These are phyloP conservation scores for Quercus tomentella DNA, from an alignment of 331 rosid genomes.

Conservation along the genomic window DNA sequence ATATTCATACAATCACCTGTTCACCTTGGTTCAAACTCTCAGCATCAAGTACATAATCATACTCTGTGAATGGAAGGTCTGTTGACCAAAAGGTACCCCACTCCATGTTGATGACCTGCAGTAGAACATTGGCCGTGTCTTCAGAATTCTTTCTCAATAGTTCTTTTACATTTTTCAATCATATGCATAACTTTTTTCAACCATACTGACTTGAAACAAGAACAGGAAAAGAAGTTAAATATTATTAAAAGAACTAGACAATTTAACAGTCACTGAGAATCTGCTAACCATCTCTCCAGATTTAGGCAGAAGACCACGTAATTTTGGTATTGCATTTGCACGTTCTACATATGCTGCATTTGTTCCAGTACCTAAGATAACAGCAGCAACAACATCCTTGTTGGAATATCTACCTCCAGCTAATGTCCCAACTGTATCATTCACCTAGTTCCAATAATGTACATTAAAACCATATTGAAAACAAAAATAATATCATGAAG, in stretches of 20 bases:
- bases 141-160: not conserved
- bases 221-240: not conserved
- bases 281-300: conserved; percentile 82
- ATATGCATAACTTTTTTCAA: not conserved
- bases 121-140: not conserved
- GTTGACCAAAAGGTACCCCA: conserved; percentile 82
- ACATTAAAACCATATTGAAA: not conserved
- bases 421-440: conserved; percentile 91
- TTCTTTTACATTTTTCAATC: not conserved
- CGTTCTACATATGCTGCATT: conserved; percentile 94
- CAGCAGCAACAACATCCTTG: conserved; percentile 67
- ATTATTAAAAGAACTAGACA: no score
- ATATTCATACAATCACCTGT: conserved; percentile 49
- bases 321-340: conserved; percentile 83
- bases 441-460: conserved; percentile 50
- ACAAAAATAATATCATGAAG: not conserved
- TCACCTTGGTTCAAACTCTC: conserved; percentile 96
- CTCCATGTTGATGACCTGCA: conserved; percentile 90
- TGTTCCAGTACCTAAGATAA: conserved; percentile 96
- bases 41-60: conserved; percentile 55
- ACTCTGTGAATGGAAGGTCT: conserved; percentile 72
- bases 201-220: conserved; percentile 5
- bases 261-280: not conserved
- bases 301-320: conserved; percentile 69
- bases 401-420: conserved; percentile 75